Base-by-base conservation (phyloP, 495 filamentous ascomycete genomes). In the Neurospora discreta region DNA sequence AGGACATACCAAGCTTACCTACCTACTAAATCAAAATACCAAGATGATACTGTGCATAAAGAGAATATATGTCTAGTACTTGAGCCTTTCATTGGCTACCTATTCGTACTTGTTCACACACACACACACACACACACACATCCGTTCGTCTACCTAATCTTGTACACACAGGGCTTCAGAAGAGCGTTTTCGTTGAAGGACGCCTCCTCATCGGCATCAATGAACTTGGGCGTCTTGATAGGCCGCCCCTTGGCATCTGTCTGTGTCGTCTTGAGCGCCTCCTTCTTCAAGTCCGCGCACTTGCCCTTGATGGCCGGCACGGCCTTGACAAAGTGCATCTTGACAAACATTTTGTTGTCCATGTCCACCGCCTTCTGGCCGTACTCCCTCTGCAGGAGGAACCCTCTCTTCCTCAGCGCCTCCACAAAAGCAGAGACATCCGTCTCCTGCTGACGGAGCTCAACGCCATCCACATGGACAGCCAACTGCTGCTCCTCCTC, bases 311-410 rank as follows among this genome's bases (percentile, higher is more conserved):
- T 81, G 4, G 91, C 90, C 44, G 89, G 84, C 33, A 85, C 85
- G 36, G 84, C 88, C 83, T 98, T 98, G 70, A 95, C 84, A 83
- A 99, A 98, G 75, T 88, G 87, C 93, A 99, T 95, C 78, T 89
- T 90, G 69, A 98, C 93, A 86, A 99, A 99, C 95, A 99, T 99
- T 83, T 92, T 97, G 82, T 99, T 99, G 41, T 84, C 87, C 78
- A 93, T 84, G 78, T 98, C 94, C 11, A 95, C 84, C 0, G 88
- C 87, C 68, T 86, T 82, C 52, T 87, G 83, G 38, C 75, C 78
- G 16, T 77, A 77, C 30, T 84, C 82, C 23, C 85, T 86, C 72
- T 87, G 86, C 20, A 98, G 84, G 18, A 91, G 83, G 77, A 99
- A 97, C 0, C 95, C 95, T 40, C 93, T 84, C 73, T 85, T 87